Evolutionary conservation across 2,329 filamentous ascomycete species (phyloP).

Genomic region (Raffaelea albimanens): DNA sequence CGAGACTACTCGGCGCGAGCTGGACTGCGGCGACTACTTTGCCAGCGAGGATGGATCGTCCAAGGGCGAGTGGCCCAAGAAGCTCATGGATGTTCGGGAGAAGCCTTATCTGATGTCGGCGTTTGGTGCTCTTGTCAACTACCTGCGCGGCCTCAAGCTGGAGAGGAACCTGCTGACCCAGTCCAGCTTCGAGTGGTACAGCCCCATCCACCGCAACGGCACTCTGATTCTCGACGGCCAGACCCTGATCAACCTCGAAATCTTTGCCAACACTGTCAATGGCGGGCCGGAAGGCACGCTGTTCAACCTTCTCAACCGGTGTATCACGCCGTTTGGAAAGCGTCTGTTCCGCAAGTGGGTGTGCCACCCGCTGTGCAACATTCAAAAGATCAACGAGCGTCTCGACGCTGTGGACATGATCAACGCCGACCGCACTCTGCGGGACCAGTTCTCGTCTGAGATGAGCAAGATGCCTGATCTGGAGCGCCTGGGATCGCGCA

Average conservation of each 20-base stretch:
- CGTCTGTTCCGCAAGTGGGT: constrained; percentile 95
- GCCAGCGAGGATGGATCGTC: constrained; percentile 37
- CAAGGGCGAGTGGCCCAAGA: constrained; percentile 63
- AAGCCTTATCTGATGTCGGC: constrained; percentile 85
- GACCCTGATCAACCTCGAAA: constrained; percentile 93
- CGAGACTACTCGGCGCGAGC: constrained; percentile 70
- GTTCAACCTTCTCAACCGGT: constrained; percentile 84
- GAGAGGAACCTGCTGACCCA: constrained; percentile 81
- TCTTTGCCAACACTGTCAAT: constrained; percentile 89
- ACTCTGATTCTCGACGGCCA: constrained; percentile 91
- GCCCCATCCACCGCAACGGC: constrained; percentile 81
- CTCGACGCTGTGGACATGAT: constrained; percentile 90
- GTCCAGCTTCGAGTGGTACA: constrained; percentile 85
- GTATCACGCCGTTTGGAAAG: constrained; percentile 94
- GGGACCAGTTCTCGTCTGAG: constrained; percentile 80
- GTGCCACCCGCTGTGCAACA: constrained; percentile 85
- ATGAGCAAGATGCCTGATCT: constrained; percentile 89
- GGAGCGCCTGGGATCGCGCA: constrained; percentile 84
- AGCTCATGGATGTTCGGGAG: constrained; percentile 60
- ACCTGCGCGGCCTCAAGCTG: constrained; percentile 77
- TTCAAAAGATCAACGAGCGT: constrained; percentile 80
- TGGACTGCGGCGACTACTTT: constrained; percentile 76
- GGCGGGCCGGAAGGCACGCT: constrained; percentile 78
- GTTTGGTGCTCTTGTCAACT: constrained; percentile 79
- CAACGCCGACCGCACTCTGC: constrained; percentile 70